Percentiles rank a stretch among this genome's conserved stretches.
Evolutionary conservation across 345 rosid genomes (phyloP).

Genomic region (Aurinia saxatilis): DNA sequence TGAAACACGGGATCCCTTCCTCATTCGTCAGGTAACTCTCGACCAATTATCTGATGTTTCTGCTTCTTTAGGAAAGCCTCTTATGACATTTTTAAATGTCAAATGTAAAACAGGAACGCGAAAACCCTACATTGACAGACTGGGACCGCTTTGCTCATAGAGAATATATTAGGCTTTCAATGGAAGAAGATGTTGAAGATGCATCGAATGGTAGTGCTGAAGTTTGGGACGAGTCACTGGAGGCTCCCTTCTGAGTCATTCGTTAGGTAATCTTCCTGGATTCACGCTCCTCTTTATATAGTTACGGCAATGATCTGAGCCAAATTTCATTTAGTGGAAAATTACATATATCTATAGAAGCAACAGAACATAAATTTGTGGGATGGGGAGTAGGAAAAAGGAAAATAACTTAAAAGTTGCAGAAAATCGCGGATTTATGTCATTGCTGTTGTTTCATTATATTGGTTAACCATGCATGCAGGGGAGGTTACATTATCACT

Average conservation of each 20-base stretch:
- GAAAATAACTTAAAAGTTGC: neutral
- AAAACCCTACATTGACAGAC: constrained; percentile 88
- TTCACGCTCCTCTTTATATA: neutral
- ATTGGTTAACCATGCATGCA: constrained; percentile 14
- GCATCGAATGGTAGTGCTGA: constrained; percentile 98
- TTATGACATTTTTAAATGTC: neutral
- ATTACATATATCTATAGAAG: neutral
- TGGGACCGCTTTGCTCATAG: constrained; percentile 99
- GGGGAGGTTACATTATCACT: constrained; percentile 1
- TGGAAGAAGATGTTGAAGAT: constrained; percentile 99
- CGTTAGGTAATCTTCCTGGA: constrained; percentile 26
- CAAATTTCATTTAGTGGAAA: neutral
- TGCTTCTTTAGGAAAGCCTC: neutral
- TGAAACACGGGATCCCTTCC: constrained; percentile 94
- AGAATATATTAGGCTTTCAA: constrained; percentile 91
- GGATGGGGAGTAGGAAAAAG: neutral
- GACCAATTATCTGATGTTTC: neutral
- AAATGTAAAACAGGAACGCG: constrained; percentile 66
- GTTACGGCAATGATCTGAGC: neutral
- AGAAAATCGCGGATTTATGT: neutral
- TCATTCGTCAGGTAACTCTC: constrained; percentile 75
- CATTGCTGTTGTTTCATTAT: neutral
- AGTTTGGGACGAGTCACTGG: constrained; percentile 97
- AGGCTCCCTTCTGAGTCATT: constrained; percentile 80
- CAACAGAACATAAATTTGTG: neutral